These are phyloP conservation scores for Cornus florida DNA, from an alignment of 148 eudicot genomes.

Conservation along the genomic window DNA sequence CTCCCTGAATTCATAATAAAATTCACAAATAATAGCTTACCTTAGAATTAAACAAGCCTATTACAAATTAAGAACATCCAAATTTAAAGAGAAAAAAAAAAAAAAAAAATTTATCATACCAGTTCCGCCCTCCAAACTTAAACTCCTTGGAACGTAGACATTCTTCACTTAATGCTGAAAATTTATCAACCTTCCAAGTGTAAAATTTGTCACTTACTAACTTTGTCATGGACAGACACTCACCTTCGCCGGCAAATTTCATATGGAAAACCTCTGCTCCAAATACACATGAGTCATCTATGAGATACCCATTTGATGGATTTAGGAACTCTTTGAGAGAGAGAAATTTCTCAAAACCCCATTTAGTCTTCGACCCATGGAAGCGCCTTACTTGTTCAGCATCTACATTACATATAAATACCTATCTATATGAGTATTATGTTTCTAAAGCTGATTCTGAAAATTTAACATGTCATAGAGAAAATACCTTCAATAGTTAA, in stretches of 20 bases:
- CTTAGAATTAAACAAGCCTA: no score
- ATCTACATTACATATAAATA: neutral
- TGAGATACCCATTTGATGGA: neutral
- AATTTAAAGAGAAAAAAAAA: no score
- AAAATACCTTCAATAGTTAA: neutral
- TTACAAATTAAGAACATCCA: no score
- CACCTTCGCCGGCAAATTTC: conserved; percentile 1
- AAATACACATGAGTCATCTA: conserved; percentile 4
- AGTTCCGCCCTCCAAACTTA: neutral
- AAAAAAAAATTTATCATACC: neutral
- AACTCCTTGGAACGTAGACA: neutral
- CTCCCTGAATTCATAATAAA: neutral
- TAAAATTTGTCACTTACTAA: neutral
- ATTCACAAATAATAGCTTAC: no score
- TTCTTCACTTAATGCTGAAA: no score
- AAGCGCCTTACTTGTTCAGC: neutral
- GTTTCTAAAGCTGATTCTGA: no score
- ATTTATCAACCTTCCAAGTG: conserved; percentile 6
- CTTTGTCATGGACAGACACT: neutral
- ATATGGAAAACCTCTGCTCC: neutral
- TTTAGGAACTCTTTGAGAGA: no score
- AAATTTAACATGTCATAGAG: no score
- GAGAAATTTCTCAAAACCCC: no score
- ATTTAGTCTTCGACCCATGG: conserved; percentile 1
- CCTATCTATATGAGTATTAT: no score